Conservation (phyloP, 2,329 filamentous ascomycete species). For the Aspergillus arachidicola region DNA sequence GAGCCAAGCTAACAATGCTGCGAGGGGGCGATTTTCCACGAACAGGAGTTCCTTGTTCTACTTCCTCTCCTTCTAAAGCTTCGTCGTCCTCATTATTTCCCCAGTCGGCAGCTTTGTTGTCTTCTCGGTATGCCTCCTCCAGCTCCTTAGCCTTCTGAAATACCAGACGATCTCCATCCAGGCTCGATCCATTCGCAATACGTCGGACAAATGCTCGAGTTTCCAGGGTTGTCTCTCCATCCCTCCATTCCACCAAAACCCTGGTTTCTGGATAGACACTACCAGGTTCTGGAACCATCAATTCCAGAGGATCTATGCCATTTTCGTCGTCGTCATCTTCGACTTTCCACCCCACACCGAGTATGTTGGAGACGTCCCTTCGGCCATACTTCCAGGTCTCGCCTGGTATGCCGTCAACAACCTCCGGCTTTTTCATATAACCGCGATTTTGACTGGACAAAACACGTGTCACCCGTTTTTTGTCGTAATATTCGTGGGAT, state of each 20-base stretch:
- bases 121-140: background rate
- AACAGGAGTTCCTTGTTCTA: background rate
- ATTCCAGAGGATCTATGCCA: background rate
- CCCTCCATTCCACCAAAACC: constrained; percentile 1
- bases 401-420: background rate
- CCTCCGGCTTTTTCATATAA: background rate
- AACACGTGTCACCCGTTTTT: background rate
- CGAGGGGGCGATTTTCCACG: background rate
- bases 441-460: background rate
- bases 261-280: background rate
- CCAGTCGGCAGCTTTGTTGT: background rate
- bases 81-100: background rate
- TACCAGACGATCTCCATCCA: background rate
- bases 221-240: background rate
- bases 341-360: background rate
- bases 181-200: background rate
- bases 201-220: background rate
- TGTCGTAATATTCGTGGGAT: constrained; percentile 1
- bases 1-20: background rate
- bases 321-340: background rate
- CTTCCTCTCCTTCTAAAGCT: background rate
- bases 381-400: constrained; percentile 1
- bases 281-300: background rate
- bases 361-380: background rate
- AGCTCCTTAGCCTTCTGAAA: constrained; percentile 2